Conservation (phyloP, 2,329 filamentous ascomycete species). For the Beauveria caledonica region DNA sequence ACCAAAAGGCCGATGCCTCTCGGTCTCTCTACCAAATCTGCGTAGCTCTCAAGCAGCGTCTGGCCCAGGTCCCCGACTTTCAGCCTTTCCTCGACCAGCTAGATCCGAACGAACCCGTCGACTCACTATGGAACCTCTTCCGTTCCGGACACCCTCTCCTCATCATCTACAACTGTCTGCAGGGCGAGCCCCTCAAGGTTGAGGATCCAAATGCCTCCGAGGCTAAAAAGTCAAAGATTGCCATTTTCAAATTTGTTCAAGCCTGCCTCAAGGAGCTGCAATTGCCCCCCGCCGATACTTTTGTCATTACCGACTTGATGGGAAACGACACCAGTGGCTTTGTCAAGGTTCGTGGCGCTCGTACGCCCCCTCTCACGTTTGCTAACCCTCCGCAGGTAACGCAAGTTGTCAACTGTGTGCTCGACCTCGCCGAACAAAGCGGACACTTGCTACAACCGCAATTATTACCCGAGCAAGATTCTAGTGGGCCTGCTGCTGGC, state of each 20-base stretch:
- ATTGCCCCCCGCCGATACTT: slow-evolving; percentile 74
- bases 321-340: slow-evolving; percentile 95
- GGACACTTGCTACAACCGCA: slow-evolving; percentile 61
- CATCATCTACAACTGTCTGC: slow-evolving; percentile 78
- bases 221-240: slow-evolving; percentile 73
- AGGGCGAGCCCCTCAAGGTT: slow-evolving; percentile 57
- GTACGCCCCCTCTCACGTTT: not conserved
- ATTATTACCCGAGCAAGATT: slow-evolving; percentile 48
- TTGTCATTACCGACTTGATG: slow-evolving; percentile 85
- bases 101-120: slow-evolving; percentile 67
- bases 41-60: slow-evolving; percentile 70
- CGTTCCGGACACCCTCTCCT: slow-evolving; percentile 77
- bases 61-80: slow-evolving; percentile 78
- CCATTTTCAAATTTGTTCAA: slow-evolving; percentile 87
- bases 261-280: slow-evolving; percentile 77
- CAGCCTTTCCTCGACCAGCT: slow-evolving; percentile 66
- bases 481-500: slow-evolving; percentile 39
- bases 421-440: slow-evolving; percentile 74
- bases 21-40: slow-evolving; percentile 94
- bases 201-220: slow-evolving; percentile 55
- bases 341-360: slow-evolving; percentile 59
- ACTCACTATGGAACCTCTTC: slow-evolving; percentile 82
- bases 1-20: slow-evolving; percentile 87
- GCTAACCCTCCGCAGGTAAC: slow-evolving; percentile 48
- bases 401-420: slow-evolving; percentile 83